Conservation (phyloP, 164 flowering plant species). For the Macadamia integrifolia region DNA sequence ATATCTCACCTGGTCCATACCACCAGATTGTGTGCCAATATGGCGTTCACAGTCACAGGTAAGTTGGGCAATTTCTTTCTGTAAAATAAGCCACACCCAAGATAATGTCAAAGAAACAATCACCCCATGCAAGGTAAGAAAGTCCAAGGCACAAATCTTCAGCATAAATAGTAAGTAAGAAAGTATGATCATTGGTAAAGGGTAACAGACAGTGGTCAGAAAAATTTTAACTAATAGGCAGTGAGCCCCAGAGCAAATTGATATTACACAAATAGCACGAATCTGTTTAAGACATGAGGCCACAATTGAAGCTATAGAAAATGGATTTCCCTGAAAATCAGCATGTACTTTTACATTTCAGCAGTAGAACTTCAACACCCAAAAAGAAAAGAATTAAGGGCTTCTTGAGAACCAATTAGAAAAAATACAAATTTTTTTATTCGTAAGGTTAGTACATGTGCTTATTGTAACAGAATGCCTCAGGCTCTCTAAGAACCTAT, state of each 20-base stretch:
- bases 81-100: conserved; percentile 17
- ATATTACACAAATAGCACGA: no score
- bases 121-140: no score
- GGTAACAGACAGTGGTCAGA: background rate
- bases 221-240: background rate
- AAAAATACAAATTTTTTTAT: background rate
- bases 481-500: background rate
- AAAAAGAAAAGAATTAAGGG: background rate
- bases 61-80: conserved; percentile 95
- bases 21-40: conserved; percentile 98
- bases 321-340: background rate
- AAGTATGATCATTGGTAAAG: background rate
- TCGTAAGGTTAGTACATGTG: background rate
- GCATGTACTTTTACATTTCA: background rate
- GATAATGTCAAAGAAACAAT: conserved; percentile 1
- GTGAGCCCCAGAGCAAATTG: background rate
- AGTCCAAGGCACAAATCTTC: no score
- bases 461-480: background rate
- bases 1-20: conserved; percentile 90
- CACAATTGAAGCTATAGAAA: no score
- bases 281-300: no score
- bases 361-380: background rate
- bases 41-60: conserved; percentile 96
- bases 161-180: background rate
- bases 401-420: background rate